These are phyloP conservation scores for Terfezia claveryi DNA, from an alignment of 495 filamentous ascomycete genomes.

Conservation along the genomic window DNA sequence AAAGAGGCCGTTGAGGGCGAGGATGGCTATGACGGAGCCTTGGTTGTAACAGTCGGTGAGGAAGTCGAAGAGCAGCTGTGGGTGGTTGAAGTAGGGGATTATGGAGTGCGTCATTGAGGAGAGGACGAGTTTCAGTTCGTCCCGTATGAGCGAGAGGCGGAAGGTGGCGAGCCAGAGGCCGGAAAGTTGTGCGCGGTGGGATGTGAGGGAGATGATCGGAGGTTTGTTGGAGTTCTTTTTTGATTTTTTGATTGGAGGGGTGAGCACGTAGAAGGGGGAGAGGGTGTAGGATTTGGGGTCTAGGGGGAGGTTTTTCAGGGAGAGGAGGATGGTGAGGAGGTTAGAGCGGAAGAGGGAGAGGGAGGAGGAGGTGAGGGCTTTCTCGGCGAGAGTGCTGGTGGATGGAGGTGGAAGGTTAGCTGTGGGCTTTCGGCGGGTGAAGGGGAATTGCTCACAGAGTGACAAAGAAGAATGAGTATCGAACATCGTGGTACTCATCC, in stretches of 20 bases:
- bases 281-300: background rate
- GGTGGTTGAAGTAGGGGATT: constrained; percentile 65
- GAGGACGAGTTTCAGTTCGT: constrained; percentile 62
- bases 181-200: constrained; percentile 55
- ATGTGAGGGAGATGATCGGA: constrained; percentile 27
- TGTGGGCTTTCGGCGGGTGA: background rate
- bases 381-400: too few relatives aligned
- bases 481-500: constrained; percentile 59
- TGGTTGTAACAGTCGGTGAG: constrained; percentile 74
- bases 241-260: background rate
- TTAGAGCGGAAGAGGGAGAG: background rate
- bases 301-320: background rate
- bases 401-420: too few relatives aligned
- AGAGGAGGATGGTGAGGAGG: background rate
- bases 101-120: constrained; percentile 51
- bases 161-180: constrained; percentile 68
- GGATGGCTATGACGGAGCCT: constrained; percentile 64
- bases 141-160: constrained; percentile 35
- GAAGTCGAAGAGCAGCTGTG: constrained; percentile 91
- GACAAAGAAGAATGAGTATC: constrained; percentile 54
- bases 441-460: constrained; percentile 35
- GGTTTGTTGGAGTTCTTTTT: background rate
- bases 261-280: background rate
- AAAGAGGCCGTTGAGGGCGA: constrained; percentile 83
- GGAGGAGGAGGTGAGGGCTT: too few relatives aligned